phyloP scores from a whole-genome alignment of 306 rosid species.

The Cucurbita moschata region DNA sequence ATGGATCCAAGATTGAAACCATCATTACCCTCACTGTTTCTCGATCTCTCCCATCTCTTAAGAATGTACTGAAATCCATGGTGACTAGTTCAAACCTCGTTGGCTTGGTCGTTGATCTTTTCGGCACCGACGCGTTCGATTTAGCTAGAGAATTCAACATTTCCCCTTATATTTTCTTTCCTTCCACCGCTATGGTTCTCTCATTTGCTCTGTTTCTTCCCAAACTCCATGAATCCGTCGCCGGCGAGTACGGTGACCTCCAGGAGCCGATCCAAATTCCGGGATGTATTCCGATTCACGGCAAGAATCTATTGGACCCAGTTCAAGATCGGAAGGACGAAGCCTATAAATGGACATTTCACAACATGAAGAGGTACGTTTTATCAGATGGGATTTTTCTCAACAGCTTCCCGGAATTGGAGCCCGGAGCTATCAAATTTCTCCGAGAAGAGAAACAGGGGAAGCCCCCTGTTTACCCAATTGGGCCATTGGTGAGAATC shows the following conservation, averaged over 20 bases:
- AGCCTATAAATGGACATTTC: slow-evolving; percentile 32
- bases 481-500: slow-evolving; percentile 38
- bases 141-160: slow-evolving; percentile 24
- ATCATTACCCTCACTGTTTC: slow-evolving; percentile 24
- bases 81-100: neutral
- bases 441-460: slow-evolving; percentile 21
- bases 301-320: slow-evolving; percentile 36
- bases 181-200: slow-evolving; percentile 31
- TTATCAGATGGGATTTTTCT: slow-evolving; percentile 36
- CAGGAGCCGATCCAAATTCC: slow-evolving; percentile 37
- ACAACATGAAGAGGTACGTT: slow-evolving; percentile 24
- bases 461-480: slow-evolving; percentile 33
- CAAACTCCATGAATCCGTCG: slow-evolving; percentile 20
- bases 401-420: slow-evolving; percentile 50
- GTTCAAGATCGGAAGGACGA: slow-evolving; percentile 45
- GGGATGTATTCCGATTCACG: slow-evolving; percentile 41
- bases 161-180: slow-evolving; percentile 29
- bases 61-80: neutral
- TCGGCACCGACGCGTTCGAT: slow-evolving; percentile 52
- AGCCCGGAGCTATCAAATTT: slow-evolving; percentile 23
- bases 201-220: slow-evolving; percentile 32
- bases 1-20: slow-evolving; percentile 18
- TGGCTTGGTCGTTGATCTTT: slow-evolving; percentile 38
- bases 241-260: slow-evolving; percentile 31
- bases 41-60: slow-evolving; percentile 19